Conservation (phyloP, 1,139 yeast genomes). For the Insectozyma bohioensis region DNA sequence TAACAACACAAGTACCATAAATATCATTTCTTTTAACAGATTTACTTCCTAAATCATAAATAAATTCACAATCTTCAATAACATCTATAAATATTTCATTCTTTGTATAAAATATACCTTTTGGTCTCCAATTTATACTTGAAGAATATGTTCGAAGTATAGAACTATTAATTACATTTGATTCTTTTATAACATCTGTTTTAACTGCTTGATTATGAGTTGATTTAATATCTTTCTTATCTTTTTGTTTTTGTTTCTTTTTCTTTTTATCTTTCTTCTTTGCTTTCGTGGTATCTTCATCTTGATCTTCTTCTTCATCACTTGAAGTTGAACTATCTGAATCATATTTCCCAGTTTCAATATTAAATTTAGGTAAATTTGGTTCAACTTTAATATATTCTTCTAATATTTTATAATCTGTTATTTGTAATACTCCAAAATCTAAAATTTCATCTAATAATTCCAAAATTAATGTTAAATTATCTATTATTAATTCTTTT, state of each 20-base stretch:
- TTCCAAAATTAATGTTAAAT: slow-evolving; percentile 40
- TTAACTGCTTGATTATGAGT: slow-evolving; percentile 43
- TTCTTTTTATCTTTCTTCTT: slow-evolving; percentile 11
- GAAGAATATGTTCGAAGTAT: slow-evolving; percentile 47
- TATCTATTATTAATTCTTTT: slow-evolving; percentile 39
- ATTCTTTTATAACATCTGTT: slow-evolving; percentile 30
- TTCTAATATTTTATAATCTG: slow-evolving; percentile 44
- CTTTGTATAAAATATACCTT: slow-evolving; percentile 47
- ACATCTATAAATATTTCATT: slow-evolving; percentile 48
- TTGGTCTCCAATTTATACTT: slow-evolving; percentile 49
- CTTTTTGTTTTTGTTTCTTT: slow-evolving; percentile 12
- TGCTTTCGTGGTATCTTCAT: slow-evolving; percentile 16
- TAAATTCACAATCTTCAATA: slow-evolving; percentile 41
- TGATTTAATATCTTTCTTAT: slow-evolving; percentile 27
- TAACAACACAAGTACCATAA: slow-evolving; percentile 36
- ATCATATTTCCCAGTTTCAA: slow-evolving; percentile 5
- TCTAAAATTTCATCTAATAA: slow-evolving; percentile 49
- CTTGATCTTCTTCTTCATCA: slow-evolving; percentile 19
- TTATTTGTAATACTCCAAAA: slow-evolving; percentile 42
- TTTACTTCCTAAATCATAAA: slow-evolving; percentile 33
- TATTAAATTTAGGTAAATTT: slow-evolving; percentile 25
- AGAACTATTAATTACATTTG: slow-evolving; percentile 53
- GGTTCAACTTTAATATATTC: slow-evolving; percentile 46
- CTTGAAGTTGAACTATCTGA: slow-evolving; percentile 12
- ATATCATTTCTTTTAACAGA: slow-evolving; percentile 36